These are phyloP conservation scores for Pseudopithomyces chartarum DNA, from an alignment of 2,329 filamentous ascomycete genomes.

Conservation along the genomic window DNA sequence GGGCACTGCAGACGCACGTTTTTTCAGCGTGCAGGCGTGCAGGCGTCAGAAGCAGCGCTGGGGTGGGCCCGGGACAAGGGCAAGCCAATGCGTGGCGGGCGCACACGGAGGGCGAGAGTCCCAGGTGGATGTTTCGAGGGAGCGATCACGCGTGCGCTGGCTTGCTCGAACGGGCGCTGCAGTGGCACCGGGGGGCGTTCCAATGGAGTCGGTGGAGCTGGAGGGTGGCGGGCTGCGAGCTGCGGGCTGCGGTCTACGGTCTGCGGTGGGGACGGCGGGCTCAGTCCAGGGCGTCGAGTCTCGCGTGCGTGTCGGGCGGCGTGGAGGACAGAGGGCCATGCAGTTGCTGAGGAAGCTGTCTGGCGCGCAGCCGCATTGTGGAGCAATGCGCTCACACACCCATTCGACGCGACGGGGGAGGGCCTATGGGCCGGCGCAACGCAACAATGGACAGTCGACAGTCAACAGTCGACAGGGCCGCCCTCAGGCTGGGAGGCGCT, in stretches of 20 bases:
- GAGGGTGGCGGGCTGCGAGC: constrained; percentile 16
- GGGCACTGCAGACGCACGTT: constrained; percentile 41
- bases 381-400: constrained; percentile 30
- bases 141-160: constrained; percentile 49
- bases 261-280: constrained; percentile 16
- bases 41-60: constrained; percentile 45
- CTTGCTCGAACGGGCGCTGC: constrained; percentile 41
- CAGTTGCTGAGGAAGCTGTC: constrained; percentile 30
- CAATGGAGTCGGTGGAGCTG: constrained; percentile 23
- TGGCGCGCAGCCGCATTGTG: constrained; percentile 34
- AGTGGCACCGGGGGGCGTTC: constrained; percentile 38
- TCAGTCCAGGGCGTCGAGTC: constrained; percentile 31
- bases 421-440: not conserved
- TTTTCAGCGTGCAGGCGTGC: constrained; percentile 44
- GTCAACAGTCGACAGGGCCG: not conserved
- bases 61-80: constrained; percentile 40
- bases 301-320: constrained; percentile 26
- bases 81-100: constrained; percentile 41
- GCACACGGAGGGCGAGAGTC: constrained; percentile 36
- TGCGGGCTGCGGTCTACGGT: constrained; percentile 18
- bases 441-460: too few relatives aligned
- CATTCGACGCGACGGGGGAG: constrained; percentile 21
- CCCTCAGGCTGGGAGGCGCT: constrained; percentile 7
- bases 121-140: constrained; percentile 48
- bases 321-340: constrained; percentile 40